Evolutionary conservation across 106 monocot species (phyloP).

Genomic region (Acorus gramineus): DNA sequence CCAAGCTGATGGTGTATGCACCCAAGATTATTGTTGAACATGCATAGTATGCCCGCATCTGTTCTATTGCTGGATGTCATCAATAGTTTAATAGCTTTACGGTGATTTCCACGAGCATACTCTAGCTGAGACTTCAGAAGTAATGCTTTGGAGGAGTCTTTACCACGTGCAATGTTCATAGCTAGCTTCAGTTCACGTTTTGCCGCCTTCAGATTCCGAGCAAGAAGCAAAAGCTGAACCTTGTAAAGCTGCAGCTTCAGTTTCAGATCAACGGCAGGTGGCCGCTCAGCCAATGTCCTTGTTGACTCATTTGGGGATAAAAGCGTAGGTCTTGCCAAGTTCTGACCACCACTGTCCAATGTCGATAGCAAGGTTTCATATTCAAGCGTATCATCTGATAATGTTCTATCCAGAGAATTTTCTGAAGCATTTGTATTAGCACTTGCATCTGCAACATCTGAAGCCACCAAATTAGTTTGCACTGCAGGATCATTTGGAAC

Average conservation of each 20-base stretch:
- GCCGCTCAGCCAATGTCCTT: conserved; percentile 23
- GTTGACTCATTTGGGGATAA: conserved; percentile 21
- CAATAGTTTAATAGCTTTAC: conserved; percentile 71
- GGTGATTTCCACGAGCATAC: conserved; percentile 70
- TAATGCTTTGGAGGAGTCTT: conserved; percentile 69
- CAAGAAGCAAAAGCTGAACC: conserved; percentile 63
- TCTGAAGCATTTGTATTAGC: conserved; percentile 11
- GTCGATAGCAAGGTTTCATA: conserved; percentile 18
- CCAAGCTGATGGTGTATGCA: conserved; percentile 68
- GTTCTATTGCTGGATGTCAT: conserved; percentile 41
- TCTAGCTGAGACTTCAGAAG: conserved; percentile 84
- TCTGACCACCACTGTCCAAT: conserved; percentile 17
- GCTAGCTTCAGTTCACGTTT: conserved; percentile 83
- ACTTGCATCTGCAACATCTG: conserved; percentile 8
- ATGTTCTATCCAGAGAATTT: conserved; percentile 1
- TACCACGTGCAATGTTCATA: conserved; percentile 63
- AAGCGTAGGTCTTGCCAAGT: conserved; percentile 11
- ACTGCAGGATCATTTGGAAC: conserved; percentile 14
- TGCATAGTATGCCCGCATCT: conserved; percentile 34
- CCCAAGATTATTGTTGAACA: conserved; percentile 68
- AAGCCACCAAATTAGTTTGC: neutral
- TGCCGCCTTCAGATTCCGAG: conserved; percentile 66
- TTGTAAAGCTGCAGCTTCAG: conserved; percentile 59
- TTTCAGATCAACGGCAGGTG: conserved; percentile 41
- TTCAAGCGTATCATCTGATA: conserved; percentile 14